A percentile compares a stretch with the other conserved stretches of the same genome.
phyloP scores from a whole-genome alignment of 2,329 filamentous ascomycete species.

The Chaetoscypha palmicola region DNA sequence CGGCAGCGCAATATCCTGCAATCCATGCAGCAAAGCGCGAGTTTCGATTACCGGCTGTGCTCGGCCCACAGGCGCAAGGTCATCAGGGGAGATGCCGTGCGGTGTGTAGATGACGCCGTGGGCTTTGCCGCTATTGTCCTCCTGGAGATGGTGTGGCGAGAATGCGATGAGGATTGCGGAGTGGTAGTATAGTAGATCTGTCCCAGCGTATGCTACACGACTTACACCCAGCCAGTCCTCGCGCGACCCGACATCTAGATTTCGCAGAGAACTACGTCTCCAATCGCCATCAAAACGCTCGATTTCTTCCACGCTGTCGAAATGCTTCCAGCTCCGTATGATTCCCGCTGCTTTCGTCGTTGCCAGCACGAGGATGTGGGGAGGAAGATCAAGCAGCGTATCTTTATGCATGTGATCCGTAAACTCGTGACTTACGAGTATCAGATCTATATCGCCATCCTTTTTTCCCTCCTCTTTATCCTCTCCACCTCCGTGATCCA shows the following conservation, averaged over 20 bases:
- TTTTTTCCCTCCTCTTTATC: background rate
- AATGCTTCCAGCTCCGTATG: constrained; percentile 53
- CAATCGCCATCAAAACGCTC: constrained; percentile 26
- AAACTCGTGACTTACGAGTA: constrained; percentile 58
- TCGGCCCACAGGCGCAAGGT: constrained; percentile 37
- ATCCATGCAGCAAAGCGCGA: constrained; percentile 55
- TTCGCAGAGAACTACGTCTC: constrained; percentile 21
- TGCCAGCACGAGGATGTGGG: constrained; percentile 51
- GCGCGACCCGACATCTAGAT: constrained; percentile 36
- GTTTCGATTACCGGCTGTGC: constrained; percentile 42
- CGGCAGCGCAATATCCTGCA: constrained; percentile 50
- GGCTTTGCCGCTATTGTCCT: constrained; percentile 24
- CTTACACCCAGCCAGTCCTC: constrained; percentile 52
- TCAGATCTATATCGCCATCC: constrained; percentile 44
- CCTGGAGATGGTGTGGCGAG: constrained; percentile 14
- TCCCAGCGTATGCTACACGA: constrained; percentile 45
- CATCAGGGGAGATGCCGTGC: constrained; percentile 47
- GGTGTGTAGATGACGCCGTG: constrained; percentile 59
- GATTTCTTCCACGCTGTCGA: constrained; percentile 43
- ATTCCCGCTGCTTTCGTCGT: constrained; percentile 50
- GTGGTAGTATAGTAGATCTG: constrained; percentile 52
- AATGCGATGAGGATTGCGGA: constrained; percentile 55
- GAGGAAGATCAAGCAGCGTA: constrained; percentile 49
- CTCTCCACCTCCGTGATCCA: constrained; percentile 35
- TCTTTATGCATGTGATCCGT: constrained; percentile 60